phyloP scores from a whole-genome alignment of 2,329 filamentous ascomycete genomes.

The Ophiostoma ulmi region DNA sequence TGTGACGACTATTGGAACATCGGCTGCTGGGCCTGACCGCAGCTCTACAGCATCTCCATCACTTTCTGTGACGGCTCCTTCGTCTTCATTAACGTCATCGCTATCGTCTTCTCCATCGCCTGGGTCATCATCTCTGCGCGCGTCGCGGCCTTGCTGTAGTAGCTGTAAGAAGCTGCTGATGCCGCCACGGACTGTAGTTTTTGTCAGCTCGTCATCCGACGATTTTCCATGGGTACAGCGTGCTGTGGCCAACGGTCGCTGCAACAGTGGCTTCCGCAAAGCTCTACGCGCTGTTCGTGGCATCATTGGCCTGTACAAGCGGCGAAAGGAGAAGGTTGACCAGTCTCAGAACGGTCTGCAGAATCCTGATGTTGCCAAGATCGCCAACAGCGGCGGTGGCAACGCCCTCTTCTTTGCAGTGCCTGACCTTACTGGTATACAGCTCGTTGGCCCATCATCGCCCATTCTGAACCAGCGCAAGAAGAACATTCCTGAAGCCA shows the following conservation, averaged over 20 bases:
- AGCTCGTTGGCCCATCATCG: not conserved
- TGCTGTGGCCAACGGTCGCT: not conserved
- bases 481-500: not conserved
- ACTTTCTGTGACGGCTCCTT: not conserved
- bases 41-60: constrained; percentile 10
- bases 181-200: constrained; percentile 20
- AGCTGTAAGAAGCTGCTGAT: constrained; percentile 16
- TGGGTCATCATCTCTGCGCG: not conserved
- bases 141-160: not conserved
- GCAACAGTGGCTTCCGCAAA: not conserved
- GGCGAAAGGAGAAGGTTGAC: not conserved
- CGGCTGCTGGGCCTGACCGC: constrained; percentile 4
- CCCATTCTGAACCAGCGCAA: not conserved
- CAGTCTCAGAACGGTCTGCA: not conserved
- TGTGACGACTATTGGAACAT: constrained; percentile 1
- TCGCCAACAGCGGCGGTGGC: constrained; percentile 15
- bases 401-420: constrained; percentile 2
- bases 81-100: constrained; percentile 14
- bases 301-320: not conserved
- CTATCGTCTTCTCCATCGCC: not conserved
- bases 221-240: constrained; percentile 6
- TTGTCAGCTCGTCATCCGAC: constrained; percentile 15
- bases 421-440: not conserved
- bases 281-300: not conserved
- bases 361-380: constrained; percentile 10